A percentile compares a stretch with the other conserved stretches of the same genome.
Conservation (phyloP, 2,329 filamentous ascomycete genomes). For the Aspergillus nomiae region DNA sequence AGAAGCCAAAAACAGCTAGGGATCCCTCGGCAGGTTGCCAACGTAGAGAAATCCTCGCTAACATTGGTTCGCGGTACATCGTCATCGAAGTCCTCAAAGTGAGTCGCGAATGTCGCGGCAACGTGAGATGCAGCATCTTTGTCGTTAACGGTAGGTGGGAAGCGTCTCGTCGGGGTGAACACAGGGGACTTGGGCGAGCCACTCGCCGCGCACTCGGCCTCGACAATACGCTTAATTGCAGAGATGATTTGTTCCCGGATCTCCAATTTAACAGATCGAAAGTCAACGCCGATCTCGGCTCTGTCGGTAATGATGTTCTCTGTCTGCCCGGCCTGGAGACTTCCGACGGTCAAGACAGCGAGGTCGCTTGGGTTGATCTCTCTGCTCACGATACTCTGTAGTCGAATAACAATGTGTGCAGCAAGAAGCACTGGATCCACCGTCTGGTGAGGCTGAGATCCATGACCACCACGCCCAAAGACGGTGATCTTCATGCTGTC, state of each 20-base stretch:
- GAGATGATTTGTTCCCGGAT: constrained; percentile 52
- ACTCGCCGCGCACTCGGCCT: constrained; percentile 56
- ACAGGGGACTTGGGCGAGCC: constrained; percentile 52
- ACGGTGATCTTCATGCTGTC: constrained; percentile 56
- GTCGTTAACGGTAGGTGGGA: constrained; percentile 60
- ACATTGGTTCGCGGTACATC: constrained; percentile 36
- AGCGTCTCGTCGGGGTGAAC: constrained; percentile 51
- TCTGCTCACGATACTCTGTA: constrained; percentile 62
- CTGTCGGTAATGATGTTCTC: constrained; percentile 63
- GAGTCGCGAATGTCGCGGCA: constrained; percentile 46
- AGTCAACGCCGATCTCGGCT: constrained; percentile 58
- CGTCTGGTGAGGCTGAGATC: constrained; percentile 56
- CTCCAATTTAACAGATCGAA: constrained; percentile 50
- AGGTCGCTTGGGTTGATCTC: constrained; percentile 56
- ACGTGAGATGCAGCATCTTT: constrained; percentile 45
- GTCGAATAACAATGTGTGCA: constrained; percentile 55
- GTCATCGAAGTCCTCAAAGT: constrained; percentile 48
- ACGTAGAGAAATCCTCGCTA: constrained; percentile 61
- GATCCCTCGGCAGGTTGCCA: constrained; percentile 53
- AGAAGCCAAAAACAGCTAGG: constrained; percentile 61
- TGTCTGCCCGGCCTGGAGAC: constrained; percentile 60
- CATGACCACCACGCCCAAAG: constrained; percentile 62
- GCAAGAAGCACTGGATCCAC: constrained; percentile 63
- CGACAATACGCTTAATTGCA: constrained; percentile 57
- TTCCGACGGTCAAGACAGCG: constrained; percentile 61